Percentiles rank a stretch among this genome's conserved stretches.
phyloP scores from a whole-genome alignment of 495 filamentous ascomycete species.

The Penicillium lagena region DNA sequence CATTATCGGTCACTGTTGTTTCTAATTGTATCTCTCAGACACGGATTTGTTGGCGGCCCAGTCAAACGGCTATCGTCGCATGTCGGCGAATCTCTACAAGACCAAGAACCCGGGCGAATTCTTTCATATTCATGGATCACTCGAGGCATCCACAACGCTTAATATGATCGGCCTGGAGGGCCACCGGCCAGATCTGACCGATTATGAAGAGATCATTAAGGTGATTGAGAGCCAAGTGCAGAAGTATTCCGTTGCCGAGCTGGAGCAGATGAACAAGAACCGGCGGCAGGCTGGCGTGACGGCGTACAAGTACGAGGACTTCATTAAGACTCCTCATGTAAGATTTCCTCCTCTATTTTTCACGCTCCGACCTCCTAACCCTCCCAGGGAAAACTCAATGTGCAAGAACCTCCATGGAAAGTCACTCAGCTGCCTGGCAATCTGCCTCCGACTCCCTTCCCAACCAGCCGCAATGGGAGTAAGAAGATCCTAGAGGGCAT shows the following conservation, averaged over 20 bases:
- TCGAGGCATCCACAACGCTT: conserved; percentile 62
- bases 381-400: conserved; percentile 39
- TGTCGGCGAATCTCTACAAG: conserved; percentile 70
- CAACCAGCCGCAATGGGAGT: conserved; percentile 18
- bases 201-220: conserved; percentile 60
- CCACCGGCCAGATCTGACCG: conserved; percentile 54
- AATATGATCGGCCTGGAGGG: conserved; percentile 67
- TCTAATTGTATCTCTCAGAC: conserved; percentile 35
- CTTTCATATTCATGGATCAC: conserved; percentile 74
- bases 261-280: conserved; percentile 58
- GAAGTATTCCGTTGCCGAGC: conserved; percentile 53
- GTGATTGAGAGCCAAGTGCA: conserved; percentile 61
- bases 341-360: too few relatives aligned
- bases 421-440: conserved; percentile 39
- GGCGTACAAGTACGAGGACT: conserved; percentile 60
- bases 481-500: conserved; percentile 26
- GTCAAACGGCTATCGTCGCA: conserved; percentile 63
- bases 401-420: conserved; percentile 47
- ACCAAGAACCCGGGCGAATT: conserved; percentile 59
- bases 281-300: conserved; percentile 60
- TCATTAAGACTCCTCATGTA: conserved; percentile 55
- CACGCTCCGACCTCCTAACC: conserved; percentile 6
- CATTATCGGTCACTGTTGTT: background rate
- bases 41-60: conserved; percentile 66
- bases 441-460: conserved; percentile 50